Base-by-base conservation (phyloP, 2,329 filamentous ascomycete species). In the Penicillium paneum region DNA sequence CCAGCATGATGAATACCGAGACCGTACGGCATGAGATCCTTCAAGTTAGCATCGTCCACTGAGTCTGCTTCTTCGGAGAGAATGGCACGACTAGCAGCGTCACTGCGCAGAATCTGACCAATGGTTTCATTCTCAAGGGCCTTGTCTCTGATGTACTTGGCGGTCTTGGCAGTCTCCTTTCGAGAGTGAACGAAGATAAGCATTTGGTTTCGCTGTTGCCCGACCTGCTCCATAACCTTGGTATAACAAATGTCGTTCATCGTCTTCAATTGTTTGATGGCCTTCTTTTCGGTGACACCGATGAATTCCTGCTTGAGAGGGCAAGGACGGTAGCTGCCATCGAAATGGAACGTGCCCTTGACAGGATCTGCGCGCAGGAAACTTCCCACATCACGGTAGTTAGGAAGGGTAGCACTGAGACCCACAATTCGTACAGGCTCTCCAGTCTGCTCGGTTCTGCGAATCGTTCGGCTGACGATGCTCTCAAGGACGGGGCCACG, bases 161-260 rank as follows among this genome's bases (percentile, higher is more conserved):
- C 94, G 3, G 95, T 99, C 77, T 99, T 99, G 8, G 92, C 91
- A 0, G 95, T 99, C 74, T 99, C 95, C 70, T 99, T 99, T 66
- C 94, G 84, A 34, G 95, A 99, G 71, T 99, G 95, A 6, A 99
- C 94, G 69, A 99, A 99, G 56, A 99, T 96, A 36, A 99, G 84
- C 92, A 99, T 97, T 73, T 99, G 94, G 66, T 99, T 96, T 60
- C 90, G 86, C 67, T 95, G 88, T 55, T 88, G 87, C 7, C 94
- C 94, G 29, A 97, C 93, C 69, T 97, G 93, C 73, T 99, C 94
- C 51, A 99, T 83, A 28, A 97, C 92, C 74, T 99, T 99, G 61
- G 87, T 95, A 74, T 99, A 99, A 54, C 91, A 97, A 51, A 99
- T 92, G 65, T 99, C 94, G 69, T 99, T 99, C 94, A 99, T 99